Evolutionary conservation across 805 yeast species (phyloP), one percentile per base, ranked within the genome.

Genomic region (Gaillardinia entomophila): DNA sequence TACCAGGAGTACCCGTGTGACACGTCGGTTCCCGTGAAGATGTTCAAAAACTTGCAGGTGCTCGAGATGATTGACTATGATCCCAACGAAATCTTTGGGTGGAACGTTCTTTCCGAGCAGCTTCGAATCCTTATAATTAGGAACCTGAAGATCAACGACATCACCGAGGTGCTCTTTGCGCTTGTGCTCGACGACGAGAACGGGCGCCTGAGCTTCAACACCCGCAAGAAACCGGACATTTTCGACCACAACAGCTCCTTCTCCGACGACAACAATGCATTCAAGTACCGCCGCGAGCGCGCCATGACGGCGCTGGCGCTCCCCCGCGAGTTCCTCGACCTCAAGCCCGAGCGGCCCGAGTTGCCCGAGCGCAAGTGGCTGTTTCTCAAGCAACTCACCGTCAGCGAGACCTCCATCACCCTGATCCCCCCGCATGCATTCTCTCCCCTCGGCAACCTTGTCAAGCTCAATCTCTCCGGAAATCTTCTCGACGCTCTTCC

Each of bases 1-100:
- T 79, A 77, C 49, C 83, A 79, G 45, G 85, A 79, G 48, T 79
- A 73, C 48, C 86, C 85, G 0, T 78, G 80, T 49, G 86, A 79
- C 46, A 77, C 84, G 3, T 70, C 81, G 4, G 79, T 80, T 6
- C 85, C 86, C 3, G 49, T 79, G n/a, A 59, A 58, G 25, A 64
- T 75, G 52, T 79, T 79, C 52, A 77, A 76, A 39, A 79, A 77
- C 46, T 55, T 79, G 30, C 74, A 77, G 30, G 82, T 79, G 14
- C 56, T 79, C 28, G 86, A 79, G 46, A 52, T 79, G 3, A 61
- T 64, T 17, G 82, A 77, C 36, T 60, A 76, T 37, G 82, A 77
- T 40, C 80, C 82, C 13, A 75, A 77, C 38, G 82, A 77, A 39
- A 62, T 79, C 7, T 77, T 63, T 51, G 86, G 86, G 2, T 79